Evolutionary conservation across 2,329 filamentous ascomycete genomes (phyloP).

Genomic region (Aspergillus niger): DNA sequence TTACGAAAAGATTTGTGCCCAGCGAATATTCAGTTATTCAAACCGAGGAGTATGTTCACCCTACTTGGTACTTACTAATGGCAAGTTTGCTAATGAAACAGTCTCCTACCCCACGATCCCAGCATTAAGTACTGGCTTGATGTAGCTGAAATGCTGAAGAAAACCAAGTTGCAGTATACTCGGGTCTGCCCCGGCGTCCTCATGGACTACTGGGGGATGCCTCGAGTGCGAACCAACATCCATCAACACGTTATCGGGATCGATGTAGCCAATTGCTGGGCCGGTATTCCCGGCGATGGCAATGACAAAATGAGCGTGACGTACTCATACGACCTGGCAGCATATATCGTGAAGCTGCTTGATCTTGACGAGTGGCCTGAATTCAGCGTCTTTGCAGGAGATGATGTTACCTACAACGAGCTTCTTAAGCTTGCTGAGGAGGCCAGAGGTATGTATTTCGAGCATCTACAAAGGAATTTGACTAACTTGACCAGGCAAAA

Average conservation of each 20-base stretch:
- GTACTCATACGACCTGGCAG: constrained; percentile 53
- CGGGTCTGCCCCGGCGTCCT: constrained; percentile 48
- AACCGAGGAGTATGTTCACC: constrained; percentile 31
- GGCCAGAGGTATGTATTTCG: constrained; percentile 38
- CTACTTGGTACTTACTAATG: background rate
- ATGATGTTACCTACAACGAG: constrained; percentile 49
- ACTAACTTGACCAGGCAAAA: constrained; percentile 24
- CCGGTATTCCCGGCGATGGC: constrained; percentile 54
- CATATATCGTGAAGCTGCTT: constrained; percentile 47
- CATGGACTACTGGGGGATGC: constrained; percentile 50
- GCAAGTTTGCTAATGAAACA: constrained; percentile 14
- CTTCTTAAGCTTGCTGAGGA: constrained; percentile 48
- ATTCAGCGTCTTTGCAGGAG: constrained; percentile 40
- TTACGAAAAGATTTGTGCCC: constrained; percentile 47
- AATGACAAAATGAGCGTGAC: constrained; percentile 50
- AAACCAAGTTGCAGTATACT: constrained; percentile 43
- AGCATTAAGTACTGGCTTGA: constrained; percentile 35
- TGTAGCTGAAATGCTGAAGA: constrained; percentile 31
- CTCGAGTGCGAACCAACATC: constrained; percentile 43
- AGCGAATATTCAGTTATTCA: constrained; percentile 46
- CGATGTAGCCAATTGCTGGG: constrained; percentile 48
- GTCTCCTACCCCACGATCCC: constrained; percentile 31
- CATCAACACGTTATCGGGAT: constrained; percentile 45
- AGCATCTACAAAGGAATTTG: background rate
- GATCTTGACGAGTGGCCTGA: constrained; percentile 50